Conservation (phyloP, 139 green algal genomes). For the Pleodorina starrii region DNA sequence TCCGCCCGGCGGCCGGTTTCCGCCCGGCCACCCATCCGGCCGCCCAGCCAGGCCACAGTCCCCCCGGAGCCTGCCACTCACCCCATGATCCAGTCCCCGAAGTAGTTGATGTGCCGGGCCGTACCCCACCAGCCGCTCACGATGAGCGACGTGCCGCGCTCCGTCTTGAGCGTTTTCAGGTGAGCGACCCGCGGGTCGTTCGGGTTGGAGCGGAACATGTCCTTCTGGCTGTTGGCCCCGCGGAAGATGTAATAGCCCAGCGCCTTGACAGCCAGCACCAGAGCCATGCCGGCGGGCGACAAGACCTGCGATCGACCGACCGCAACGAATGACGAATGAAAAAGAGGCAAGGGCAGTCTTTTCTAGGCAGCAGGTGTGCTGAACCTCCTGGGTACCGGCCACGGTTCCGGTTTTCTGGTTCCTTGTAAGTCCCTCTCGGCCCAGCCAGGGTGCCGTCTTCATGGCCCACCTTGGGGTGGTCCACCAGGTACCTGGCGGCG, state of each 20-base stretch:
- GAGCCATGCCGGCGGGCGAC: slow-evolving; percentile 47
- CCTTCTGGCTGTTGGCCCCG: slow-evolving; percentile 96
- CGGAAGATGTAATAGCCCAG: slow-evolving; percentile 95
- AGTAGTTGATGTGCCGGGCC: slow-evolving; percentile 85
- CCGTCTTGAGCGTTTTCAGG: slow-evolving; percentile 88
- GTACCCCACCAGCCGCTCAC: slow-evolving; percentile 90
- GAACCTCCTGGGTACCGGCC: too few species aligned
- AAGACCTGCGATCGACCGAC: slow-evolving; percentile 58
- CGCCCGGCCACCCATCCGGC: too few species aligned
- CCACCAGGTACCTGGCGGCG: slow-evolving; percentile 85
- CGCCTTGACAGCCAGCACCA: slow-evolving; percentile 81
- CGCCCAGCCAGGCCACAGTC: too few species aligned
- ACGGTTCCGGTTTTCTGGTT: too few species aligned
- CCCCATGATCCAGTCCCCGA: slow-evolving; percentile 84
- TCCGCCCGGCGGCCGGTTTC: too few species aligned
- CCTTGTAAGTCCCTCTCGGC: too few species aligned
- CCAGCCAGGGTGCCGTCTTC: too few species aligned
- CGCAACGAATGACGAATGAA: neutral
- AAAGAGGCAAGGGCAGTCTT: too few species aligned
- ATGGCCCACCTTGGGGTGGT: slow-evolving; percentile 73
- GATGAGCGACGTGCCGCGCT: slow-evolving; percentile 88
- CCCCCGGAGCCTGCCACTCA: too few species aligned
- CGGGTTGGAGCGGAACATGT: slow-evolving; percentile 81
- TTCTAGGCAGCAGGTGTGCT: too few species aligned
- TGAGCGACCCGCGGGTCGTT: slow-evolving; percentile 76